Evolutionary conservation across 108 stramenopile genomes (phyloP), one percentile per base, ranked within the genome.

Genomic region (Stephanodiscus triporus): DNA sequence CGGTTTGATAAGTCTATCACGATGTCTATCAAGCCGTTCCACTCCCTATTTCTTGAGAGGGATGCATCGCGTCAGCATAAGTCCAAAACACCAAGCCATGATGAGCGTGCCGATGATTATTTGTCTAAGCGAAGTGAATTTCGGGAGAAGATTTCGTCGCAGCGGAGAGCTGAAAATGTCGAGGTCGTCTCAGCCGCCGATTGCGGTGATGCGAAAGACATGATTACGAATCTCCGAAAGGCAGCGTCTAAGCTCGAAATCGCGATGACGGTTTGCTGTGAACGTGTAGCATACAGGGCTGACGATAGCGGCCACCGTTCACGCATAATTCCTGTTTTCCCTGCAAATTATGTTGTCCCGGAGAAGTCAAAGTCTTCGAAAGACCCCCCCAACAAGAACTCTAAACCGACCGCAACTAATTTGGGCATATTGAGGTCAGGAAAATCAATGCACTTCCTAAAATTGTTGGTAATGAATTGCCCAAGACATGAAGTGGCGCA

Each of bases 231-330:
- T 23, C 65, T 78, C 38, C 65, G 40, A 9, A 1, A 0, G 11
- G 17, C 72, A 48, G 64, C 70, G 0, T 71, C 77, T 38, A 64
- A 70, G 17, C 43, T 78, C 34, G 77, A 78, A 67, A 50, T 78
- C 11, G 77, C 70, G 24, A 42, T 78, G 66, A 40, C 56, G 9
- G 43, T 38, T 29, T 78, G 77, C 70, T 78, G 77, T 61, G 70
- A 72, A 26, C 70, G 65, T 19, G 30, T 38, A 34, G 4, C 53
- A 70, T 62, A 4, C 3, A 24, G 20, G 29, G 1, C 50, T 45
- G 32, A 45, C 24, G 45, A 19, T 45, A 16, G 19, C 59, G 20
- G 9, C 55, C 77, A 71, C 40, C 70, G 65, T 42, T 71, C 77
- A 30, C 56, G 63, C 13, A 47, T 60, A 8, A 60, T 64, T n/a